Conservation (phyloP, 176 grass and related monocot species). For the Saccharum spontaneum region DNA sequence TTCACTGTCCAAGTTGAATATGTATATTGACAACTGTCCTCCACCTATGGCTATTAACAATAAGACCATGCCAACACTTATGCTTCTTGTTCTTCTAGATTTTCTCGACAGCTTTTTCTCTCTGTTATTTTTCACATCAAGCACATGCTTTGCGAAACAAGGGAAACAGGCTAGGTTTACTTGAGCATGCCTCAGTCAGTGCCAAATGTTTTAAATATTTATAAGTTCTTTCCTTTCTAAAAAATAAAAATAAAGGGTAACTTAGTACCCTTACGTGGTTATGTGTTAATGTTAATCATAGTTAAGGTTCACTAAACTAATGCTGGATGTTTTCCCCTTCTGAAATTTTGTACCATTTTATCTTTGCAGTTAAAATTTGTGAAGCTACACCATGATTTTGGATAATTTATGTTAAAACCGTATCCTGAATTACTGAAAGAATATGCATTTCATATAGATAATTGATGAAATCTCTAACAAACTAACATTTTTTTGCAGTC, state of each 20-base stretch:
- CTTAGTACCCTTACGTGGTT: background rate
- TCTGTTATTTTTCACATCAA: background rate
- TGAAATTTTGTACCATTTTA: background rate
- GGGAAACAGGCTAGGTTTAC: background rate
- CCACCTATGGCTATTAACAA: background rate
- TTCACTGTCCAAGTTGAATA: background rate
- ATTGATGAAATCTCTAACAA: background rate
- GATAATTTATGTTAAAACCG: background rate
- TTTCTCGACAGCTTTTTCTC: background rate
- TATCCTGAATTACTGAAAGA: background rate
- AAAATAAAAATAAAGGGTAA: background rate
- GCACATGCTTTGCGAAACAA: background rate
- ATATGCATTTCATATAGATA: background rate
- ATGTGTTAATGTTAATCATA: background rate
- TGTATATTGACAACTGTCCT: background rate
- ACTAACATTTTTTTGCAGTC: background rate
- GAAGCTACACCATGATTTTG: background rate
- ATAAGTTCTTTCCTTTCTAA: background rate
- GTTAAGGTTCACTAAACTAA: background rate
- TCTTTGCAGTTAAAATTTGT: background rate
- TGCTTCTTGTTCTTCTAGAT: background rate
- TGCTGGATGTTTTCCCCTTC: background rate
- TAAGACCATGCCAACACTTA: background rate
- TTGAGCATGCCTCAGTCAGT: background rate
- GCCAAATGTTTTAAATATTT: background rate